A percentile compares a stretch with the other conserved stretches of the same genome.
These are phyloP conservation scores for Helenozyma rhizophorensis DNA, from an alignment of 805 yeast species.

Conservation along the genomic window DNA sequence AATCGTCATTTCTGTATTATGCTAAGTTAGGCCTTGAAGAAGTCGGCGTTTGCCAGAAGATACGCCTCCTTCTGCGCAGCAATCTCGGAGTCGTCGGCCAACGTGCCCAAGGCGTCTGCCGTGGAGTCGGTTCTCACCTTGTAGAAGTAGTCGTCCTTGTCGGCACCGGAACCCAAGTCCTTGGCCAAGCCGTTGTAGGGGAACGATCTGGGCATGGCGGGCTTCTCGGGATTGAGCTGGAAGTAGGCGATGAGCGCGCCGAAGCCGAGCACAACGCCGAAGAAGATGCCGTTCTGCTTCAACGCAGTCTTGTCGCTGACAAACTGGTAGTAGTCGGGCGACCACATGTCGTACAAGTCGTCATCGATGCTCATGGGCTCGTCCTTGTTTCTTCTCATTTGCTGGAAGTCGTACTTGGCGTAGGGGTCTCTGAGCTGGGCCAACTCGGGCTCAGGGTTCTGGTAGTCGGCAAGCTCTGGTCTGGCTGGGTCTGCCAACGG, in stretches of 20 bases:
- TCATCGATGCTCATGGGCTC: constrained; percentile 70
- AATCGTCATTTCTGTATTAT: constrained; percentile 2
- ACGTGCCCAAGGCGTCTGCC: constrained; percentile 36
- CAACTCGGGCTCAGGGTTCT: constrained; percentile 52
- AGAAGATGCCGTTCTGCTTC: constrained; percentile 51
- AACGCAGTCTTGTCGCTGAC: constrained; percentile 61
- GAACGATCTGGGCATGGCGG: constrained; percentile 71
- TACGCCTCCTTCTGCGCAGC: constrained; percentile 28
- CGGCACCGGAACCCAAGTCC: constrained; percentile 59
- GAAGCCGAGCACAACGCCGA: constrained; percentile 37
- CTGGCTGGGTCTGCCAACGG: constrained; percentile 37
- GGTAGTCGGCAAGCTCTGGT: constrained; percentile 55
- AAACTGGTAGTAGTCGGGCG: constrained; percentile 68
- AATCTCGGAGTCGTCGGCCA: constrained; percentile 27
- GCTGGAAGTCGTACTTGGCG: constrained; percentile 71
- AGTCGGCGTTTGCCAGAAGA: constrained; percentile 33
- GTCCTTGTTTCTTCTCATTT: constrained; percentile 71
- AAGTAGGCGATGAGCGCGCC: constrained; percentile 40
- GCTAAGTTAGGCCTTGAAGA: constrained; percentile 16
- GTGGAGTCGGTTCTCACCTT: constrained; percentile 37
- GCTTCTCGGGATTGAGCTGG: constrained; percentile 57
- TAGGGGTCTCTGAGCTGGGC: constrained; percentile 70
- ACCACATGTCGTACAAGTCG: constrained; percentile 78
- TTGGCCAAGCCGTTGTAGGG: constrained; percentile 74
- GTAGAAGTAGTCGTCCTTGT: constrained; percentile 29